Evolutionary conservation across 2,329 filamentous ascomycete species (phyloP).

Genomic region (Neoarthrinium moseri): DNA sequence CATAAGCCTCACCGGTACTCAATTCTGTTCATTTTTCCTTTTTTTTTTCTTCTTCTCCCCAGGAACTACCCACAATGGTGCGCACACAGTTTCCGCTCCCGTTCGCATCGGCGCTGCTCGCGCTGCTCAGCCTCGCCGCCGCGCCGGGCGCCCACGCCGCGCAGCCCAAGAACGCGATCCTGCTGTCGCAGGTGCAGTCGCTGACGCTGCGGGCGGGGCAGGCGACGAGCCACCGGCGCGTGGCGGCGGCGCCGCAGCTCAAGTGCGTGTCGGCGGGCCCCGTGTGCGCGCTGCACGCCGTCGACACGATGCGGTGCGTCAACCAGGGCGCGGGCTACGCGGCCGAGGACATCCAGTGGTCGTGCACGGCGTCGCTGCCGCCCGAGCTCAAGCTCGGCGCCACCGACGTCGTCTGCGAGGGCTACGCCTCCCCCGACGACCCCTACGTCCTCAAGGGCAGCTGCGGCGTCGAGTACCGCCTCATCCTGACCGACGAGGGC

Average conservation of each 20-base stretch:
- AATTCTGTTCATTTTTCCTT: no score
- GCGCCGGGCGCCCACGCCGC: constrained; percentile 16
- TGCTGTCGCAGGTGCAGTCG: constrained; percentile 64
- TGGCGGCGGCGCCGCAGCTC: constrained; percentile 74
- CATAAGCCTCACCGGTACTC: no score
- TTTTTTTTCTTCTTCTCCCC: no score
- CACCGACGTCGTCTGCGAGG: constrained; percentile 92
- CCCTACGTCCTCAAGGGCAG: constrained; percentile 86
- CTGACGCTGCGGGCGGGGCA: constrained; percentile 71
- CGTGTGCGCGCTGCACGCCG: constrained; percentile 66
- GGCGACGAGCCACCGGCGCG: constrained; percentile 73
- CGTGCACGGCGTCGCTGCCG: constrained; percentile 67
- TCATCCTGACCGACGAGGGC: constrained; percentile 75
- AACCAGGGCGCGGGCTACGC: constrained; percentile 83
- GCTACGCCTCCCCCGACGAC: constrained; percentile 75
- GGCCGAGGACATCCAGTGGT: constrained; percentile 84
- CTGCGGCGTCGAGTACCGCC: constrained; percentile 86
- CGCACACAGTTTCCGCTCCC: no score
- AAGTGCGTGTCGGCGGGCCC: constrained; percentile 68
- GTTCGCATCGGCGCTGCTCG: constrained; percentile 10
- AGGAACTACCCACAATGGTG: no score
- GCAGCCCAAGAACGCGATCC: constrained; percentile 51
- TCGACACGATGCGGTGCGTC: constrained; percentile 85
- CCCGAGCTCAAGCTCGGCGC: constrained; percentile 68
- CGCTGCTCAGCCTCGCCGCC: constrained; percentile 19